These are phyloP conservation scores for Arabidopsis arenosa DNA, from an alignment of 345 rosid species.

Conservation along the genomic window DNA sequence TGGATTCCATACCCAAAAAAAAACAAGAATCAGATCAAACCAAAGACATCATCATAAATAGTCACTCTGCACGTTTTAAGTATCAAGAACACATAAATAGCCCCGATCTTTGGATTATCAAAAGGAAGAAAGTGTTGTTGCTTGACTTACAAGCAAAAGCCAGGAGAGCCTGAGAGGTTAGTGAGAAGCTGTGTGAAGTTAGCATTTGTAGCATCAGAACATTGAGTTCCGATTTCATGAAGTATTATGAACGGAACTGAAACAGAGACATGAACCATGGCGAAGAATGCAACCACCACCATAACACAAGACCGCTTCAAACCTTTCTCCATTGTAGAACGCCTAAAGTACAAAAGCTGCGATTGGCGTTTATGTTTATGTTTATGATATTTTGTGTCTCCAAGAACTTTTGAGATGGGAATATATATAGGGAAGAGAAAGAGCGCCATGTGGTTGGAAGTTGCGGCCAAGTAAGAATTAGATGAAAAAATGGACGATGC, in stretches of 20 bases:
- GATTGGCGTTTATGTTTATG: slow-evolving; percentile 25
- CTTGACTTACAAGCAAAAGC: slow-evolving; percentile 73
- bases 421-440: slow-evolving; percentile 28
- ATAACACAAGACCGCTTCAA: slow-evolving; percentile 19
- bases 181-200: slow-evolving; percentile 69
- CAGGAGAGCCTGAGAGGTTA: slow-evolving; percentile 69
- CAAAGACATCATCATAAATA: not conserved
- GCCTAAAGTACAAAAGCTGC: not conserved
- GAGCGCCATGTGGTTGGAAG: slow-evolving; percentile 37
- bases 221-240: slow-evolving; percentile 66
- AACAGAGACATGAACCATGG: slow-evolving; percentile 48
- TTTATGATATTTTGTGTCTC: not conserved
- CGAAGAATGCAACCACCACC: slow-evolving; percentile 27
- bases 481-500: slow-evolving; percentile 14
- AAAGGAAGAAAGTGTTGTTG: slow-evolving; percentile 11
- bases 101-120: not conserved
- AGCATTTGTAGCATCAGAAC: slow-evolving; percentile 59
- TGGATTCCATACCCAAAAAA: slow-evolving; percentile 30
- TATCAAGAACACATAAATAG: not conserved
- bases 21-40: not conserved
- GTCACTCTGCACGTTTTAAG: not conserved
- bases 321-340: slow-evolving; percentile 27
- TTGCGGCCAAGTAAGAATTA: slow-evolving; percentile 34
- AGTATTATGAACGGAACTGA: slow-evolving; percentile 74
- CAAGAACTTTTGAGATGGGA: slow-evolving; percentile 33